phyloP scores from a whole-genome alignment of 805 yeast genomes.

The Saturnispora ahearnii region DNA sequence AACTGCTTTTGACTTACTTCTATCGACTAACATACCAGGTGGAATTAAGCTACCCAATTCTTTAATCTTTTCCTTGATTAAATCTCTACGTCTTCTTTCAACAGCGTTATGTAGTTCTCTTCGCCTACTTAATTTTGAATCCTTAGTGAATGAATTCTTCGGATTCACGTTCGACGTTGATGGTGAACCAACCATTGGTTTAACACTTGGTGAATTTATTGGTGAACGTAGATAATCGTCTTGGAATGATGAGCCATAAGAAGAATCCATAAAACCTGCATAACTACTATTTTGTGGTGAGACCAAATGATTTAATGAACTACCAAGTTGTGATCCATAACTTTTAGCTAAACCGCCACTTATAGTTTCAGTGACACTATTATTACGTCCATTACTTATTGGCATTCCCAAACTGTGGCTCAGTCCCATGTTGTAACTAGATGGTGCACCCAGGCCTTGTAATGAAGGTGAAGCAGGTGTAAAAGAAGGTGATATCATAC shows the following conservation, averaged over 20 bases:
- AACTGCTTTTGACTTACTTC: constrained; percentile 22
- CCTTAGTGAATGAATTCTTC: constrained; percentile 38
- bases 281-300: constrained; percentile 30
- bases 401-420: constrained; percentile 3
- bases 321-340: constrained; percentile 25
- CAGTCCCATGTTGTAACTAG: constrained; percentile 2
- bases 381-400: neutral
- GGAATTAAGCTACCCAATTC: constrained; percentile 79
- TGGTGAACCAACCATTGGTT: constrained; percentile 26
- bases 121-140: constrained; percentile 65
- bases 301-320: constrained; percentile 25
- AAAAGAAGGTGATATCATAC: constrained; percentile 4
- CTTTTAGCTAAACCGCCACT: constrained; percentile 16
- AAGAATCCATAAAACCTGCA: constrained; percentile 28
- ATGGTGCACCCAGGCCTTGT: constrained; percentile 1
- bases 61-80: constrained; percentile 80
- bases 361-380: constrained; percentile 3
- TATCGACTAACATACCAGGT: constrained; percentile 49
- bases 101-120: constrained; percentile 92
- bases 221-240: constrained; percentile 28
- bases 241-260: constrained; percentile 29
- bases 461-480: constrained; percentile 7
- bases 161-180: constrained; percentile 29
- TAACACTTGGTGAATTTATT: constrained; percentile 28
- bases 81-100: constrained; percentile 83